Conservation (phyloP, 2,329 filamentous ascomycete species). For the Aschersonia sp. region DNA sequence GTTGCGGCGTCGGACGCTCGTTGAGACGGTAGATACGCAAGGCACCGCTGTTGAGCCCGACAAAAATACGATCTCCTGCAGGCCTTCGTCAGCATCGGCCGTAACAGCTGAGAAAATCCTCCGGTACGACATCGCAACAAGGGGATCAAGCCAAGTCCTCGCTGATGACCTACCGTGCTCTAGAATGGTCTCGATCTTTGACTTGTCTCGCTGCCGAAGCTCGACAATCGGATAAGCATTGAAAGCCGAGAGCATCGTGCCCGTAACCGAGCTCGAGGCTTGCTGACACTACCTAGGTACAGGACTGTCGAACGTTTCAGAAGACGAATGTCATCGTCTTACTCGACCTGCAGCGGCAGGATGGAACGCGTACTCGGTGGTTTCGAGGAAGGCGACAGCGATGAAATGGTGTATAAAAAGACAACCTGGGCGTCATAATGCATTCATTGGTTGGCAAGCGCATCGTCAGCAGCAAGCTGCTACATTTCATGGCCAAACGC, state of each 20-base stretch:
- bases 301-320: conserved; percentile 9
- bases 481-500: too few species aligned
- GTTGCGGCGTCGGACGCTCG: conserved; percentile 32
- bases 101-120: not conserved
- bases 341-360: not conserved
- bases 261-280: conserved; percentile 25
- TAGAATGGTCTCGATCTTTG: conserved; percentile 89
- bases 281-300: conserved; percentile 5
- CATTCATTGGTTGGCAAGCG: not conserved
- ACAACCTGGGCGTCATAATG: too few species aligned
- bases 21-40: conserved; percentile 88
- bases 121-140: not conserved
- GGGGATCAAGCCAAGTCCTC: not conserved
- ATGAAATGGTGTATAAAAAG: too few species aligned
- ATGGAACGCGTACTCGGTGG: too few species aligned
- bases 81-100: not conserved
- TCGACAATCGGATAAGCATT: conserved; percentile 93
- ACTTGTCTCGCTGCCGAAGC: conserved; percentile 90
- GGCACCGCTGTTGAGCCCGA: conserved; percentile 79
- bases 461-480: not conserved
- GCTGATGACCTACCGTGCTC: conserved; percentile 53
- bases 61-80: conserved; percentile 73
- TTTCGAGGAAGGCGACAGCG: too few species aligned
- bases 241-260: conserved; percentile 89
- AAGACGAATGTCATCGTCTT: not conserved